Conservation (phyloP, 306 rosid genomes). For the Prinsepia uniflora region DNA sequence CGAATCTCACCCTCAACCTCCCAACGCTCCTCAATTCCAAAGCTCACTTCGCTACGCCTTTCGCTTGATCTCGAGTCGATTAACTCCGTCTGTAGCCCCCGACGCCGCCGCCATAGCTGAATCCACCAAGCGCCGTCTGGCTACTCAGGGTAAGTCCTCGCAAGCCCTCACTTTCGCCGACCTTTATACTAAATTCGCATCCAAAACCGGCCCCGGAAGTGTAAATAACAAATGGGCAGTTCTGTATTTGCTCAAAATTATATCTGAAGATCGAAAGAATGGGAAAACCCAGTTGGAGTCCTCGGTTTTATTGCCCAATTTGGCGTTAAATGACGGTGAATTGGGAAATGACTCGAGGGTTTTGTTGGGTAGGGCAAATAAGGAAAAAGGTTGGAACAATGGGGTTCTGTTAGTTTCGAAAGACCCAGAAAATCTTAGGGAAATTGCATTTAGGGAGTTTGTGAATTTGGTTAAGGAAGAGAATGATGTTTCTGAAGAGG, state of each 20-base stretch:
- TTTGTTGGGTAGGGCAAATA: constrained; percentile 12
- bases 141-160: constrained; percentile 79
- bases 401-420: constrained; percentile 66
- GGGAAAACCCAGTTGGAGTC: constrained; percentile 37
- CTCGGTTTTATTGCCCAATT: constrained; percentile 57
- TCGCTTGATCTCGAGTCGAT: constrained; percentile 74
- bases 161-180: constrained; percentile 90
- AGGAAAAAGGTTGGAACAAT: constrained; percentile 52
- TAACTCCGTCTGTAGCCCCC: constrained; percentile 76
- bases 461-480: constrained; percentile 66
- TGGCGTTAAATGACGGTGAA: constrained; percentile 32
- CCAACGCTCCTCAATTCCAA: constrained; percentile 48
- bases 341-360: constrained; percentile 37
- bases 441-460: constrained; percentile 68
- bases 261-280: constrained; percentile 63
- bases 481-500: constrained; percentile 73
- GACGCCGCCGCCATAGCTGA: constrained; percentile 89
- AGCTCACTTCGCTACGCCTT: constrained; percentile 74
- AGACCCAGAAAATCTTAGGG: constrained; percentile 73
- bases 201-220: constrained; percentile 61
- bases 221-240: constrained; percentile 93
- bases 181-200: constrained; percentile 66
- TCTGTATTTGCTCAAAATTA: constrained; percentile 62
- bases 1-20: constrained; percentile 36
- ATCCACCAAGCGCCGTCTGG: constrained; percentile 84